These are phyloP conservation scores for Lathyrus aphaca DNA, from an alignment of 306 rosid genomes.

Conservation along the genomic window DNA sequence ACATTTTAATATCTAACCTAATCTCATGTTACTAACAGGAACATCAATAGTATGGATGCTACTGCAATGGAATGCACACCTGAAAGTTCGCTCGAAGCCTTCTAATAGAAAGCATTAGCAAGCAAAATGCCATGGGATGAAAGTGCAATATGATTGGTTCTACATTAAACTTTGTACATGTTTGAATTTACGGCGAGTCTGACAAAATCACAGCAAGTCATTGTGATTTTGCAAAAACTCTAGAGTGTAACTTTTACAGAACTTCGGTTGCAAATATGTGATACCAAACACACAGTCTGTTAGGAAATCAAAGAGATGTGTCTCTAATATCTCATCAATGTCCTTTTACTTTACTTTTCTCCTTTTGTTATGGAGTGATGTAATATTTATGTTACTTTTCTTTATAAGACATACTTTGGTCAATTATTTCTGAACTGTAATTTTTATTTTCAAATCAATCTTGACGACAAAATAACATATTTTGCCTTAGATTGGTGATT, in stretches of 20 bases:
- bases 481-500: no score
- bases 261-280: no score
- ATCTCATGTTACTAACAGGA: slow-evolving; percentile 51
- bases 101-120: slow-evolving; percentile 44
- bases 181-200: no score
- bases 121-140: slow-evolving; percentile 12
- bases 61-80: slow-evolving; percentile 80
- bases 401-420: no score
- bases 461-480: no score
- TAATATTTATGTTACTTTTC: no score
- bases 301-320: slow-evolving; percentile 14
- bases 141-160: slow-evolving; percentile 2
- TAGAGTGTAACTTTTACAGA: no score
- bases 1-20: slow-evolving; percentile 16
- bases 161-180: background rate
- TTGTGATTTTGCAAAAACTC: no score
- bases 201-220: no score
- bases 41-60: slow-evolving; percentile 93
- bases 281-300: background rate
- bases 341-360: slow-evolving; percentile 8
- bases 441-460: no score
- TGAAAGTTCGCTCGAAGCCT: slow-evolving; percentile 44
- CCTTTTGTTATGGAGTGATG: no score
- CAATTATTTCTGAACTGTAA: no score
- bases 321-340: slow-evolving; percentile 11